Percentiles rank a stretch among this genome's conserved stretches.
Evolutionary conservation across 768 basidiomycete species (phyloP).

Genomic region (Agaricus blazei): DNA sequence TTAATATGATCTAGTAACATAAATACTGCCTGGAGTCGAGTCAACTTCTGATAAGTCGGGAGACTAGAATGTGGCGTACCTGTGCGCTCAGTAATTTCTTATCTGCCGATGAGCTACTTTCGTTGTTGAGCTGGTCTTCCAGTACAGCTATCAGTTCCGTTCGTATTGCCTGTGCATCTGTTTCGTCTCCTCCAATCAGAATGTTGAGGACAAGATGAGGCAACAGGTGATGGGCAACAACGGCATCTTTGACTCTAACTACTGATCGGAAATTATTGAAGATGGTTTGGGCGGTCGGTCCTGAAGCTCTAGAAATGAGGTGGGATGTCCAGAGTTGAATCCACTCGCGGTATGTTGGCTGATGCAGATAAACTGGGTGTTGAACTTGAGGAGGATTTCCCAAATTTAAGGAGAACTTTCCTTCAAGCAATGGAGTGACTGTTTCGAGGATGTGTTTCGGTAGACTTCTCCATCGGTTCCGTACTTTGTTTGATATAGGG

Average conservation of each 20-base stretch:
- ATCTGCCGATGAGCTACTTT: slow-evolving; percentile 58
- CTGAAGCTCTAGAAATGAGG: slow-evolving; percentile 65
- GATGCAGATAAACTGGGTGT: slow-evolving; percentile 75
- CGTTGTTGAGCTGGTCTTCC: slow-evolving; percentile 73
- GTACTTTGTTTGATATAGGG: slow-evolving; percentile 58
- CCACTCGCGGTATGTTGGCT: slow-evolving; percentile 93
- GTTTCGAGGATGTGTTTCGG: slow-evolving; percentile 84
- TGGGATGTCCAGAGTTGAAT: slow-evolving; percentile 84
- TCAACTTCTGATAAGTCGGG: background rate
- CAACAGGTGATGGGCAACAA: slow-evolving; percentile 87
- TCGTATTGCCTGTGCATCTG: slow-evolving; percentile 60
- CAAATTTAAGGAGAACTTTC: slow-evolving; percentile 52
- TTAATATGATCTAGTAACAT: slow-evolving; percentile 93
- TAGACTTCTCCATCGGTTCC: slow-evolving; percentile 72
- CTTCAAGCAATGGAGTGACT: slow-evolving; percentile 76
- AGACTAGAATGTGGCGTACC: slow-evolving; percentile 35
- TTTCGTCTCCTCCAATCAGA: slow-evolving; percentile 67
- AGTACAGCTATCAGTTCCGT: slow-evolving; percentile 77
- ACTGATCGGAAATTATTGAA: slow-evolving; percentile 78
- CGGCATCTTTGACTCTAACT: slow-evolving; percentile 83
- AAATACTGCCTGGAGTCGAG: slow-evolving; percentile 71
- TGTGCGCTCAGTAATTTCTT: slow-evolving; percentile 92
- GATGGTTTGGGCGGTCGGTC: slow-evolving; percentile 53
- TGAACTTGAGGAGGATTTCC: slow-evolving; percentile 31
- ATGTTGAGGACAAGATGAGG: slow-evolving; percentile 90